phyloP scores from a whole-genome alignment of 352 stramenopile species.

The Globisporangium cylindrosporum region DNA sequence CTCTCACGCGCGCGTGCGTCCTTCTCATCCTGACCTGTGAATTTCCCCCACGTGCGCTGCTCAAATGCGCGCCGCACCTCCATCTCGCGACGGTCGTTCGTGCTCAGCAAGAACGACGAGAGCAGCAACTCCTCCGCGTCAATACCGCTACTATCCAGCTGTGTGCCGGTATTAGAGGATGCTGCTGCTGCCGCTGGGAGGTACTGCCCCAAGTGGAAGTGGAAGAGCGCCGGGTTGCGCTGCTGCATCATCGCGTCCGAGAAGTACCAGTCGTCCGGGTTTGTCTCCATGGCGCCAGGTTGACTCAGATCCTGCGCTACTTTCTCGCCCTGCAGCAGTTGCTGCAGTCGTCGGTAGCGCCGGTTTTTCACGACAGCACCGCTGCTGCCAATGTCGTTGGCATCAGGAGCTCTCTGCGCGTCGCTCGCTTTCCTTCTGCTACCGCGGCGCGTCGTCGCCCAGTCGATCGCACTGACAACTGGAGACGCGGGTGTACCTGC shows the following conservation, averaged over 20 bases:
- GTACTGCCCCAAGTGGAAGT: constrained; percentile 82
- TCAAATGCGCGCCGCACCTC: constrained; percentile 55
- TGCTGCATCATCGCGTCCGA: constrained; percentile 82
- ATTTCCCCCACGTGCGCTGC: constrained; percentile 57
- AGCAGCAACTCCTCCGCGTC: constrained; percentile 25
- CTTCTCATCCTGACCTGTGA: constrained; percentile 26
- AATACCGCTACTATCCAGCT: not conserved
- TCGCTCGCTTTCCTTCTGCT: not conserved
- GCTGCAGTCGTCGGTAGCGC: constrained; percentile 64
- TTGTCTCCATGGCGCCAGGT: constrained; percentile 7
- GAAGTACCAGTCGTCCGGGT: constrained; percentile 57
- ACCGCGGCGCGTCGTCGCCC: constrained; percentile 1
- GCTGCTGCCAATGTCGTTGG: not conserved
- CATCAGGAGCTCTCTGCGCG: not conserved
- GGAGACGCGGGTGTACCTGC: not conserved
- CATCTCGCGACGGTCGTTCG: constrained; percentile 67
- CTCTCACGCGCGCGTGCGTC: constrained; percentile 20
- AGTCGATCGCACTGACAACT: constrained; percentile 8
- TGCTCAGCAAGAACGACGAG: constrained; percentile 69
- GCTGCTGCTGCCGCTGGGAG: constrained; percentile 14
- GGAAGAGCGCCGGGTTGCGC: constrained; percentile 74
- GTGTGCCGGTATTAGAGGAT: not conserved
- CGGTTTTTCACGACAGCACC: constrained; percentile 61
- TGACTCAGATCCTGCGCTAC: constrained; percentile 11
- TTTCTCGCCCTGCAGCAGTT: constrained; percentile 37